Evolutionary conservation across 192 early-diverging fungal genomes (phyloP), one percentile per base, ranked within the genome.

Genomic region (Rhizoclosmatium globosum): DNA sequence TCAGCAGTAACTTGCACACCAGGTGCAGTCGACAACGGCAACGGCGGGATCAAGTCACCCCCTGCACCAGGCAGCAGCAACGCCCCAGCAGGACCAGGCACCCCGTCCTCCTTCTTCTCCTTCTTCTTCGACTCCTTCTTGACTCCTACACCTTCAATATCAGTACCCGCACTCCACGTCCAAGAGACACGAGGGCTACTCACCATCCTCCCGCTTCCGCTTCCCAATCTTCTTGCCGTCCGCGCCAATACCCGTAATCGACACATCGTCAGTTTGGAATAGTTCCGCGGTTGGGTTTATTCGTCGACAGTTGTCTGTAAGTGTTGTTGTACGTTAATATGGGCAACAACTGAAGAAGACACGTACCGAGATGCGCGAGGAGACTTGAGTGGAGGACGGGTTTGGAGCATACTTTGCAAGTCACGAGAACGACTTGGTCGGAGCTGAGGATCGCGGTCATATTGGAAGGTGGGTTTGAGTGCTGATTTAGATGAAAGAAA

Each of bases 371-470:
- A 79, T 95, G 94, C 4, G 87, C 82, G 21, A 84, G 83, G 58
- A 93, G 90, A 6, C 83, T 88, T 21, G 84, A 88, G 6, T 92
- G 85, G 13, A 94, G 71, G 42, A 95, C 76, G 4, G 91, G 86
- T 68, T 92, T 91, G 19, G 84, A 48, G 73, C 94, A 95, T 15
- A 71, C 69, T 23, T 88, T 89, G 80, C 94, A 95, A 15, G 83
- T 84, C 31, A 95, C 90, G 4, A 93, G 77, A 9, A 90, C 85
- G 21, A 88, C 60, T 13, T 92, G 89, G 23, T 95, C 92, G 47
- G 87, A 76, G 77, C 92, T 81, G 50, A 92, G 90, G 75, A 86
- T 38, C 4, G 73, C 60, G 15, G 59, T 64, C 73, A 64, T 74
- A 44, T 53, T 17, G n/a, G n/a, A n/a, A n/a, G n/a, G n/a, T n/a